phyloP scores from a whole-genome alignment of 768 basidiomycete species.

The Polyporus arcularius region DNA sequence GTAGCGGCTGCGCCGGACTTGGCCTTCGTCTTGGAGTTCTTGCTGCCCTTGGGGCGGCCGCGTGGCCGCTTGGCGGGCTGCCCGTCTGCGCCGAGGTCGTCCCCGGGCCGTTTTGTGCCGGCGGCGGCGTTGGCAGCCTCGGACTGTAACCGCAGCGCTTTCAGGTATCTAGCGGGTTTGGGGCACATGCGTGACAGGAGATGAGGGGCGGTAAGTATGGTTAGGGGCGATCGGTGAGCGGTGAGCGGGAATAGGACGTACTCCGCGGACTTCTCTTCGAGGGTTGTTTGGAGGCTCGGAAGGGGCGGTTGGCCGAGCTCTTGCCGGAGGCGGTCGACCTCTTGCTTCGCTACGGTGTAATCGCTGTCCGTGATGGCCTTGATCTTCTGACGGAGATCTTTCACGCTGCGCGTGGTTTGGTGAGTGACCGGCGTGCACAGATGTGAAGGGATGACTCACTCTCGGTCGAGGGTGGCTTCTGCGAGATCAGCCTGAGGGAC shows the following conservation, averaged over 20 bases:
- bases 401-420: conserved; percentile 45
- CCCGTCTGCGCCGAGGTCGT: conserved; percentile 26
- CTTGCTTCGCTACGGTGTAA: conserved; percentile 70
- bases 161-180: conserved; percentile 28
- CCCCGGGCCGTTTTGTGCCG: conserved; percentile 26
- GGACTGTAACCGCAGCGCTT: conserved; percentile 32
- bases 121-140: conserved; percentile 19
- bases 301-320: conserved; percentile 78
- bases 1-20: conserved; percentile 17
- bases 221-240: background rate
- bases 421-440: background rate
- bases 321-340: conserved; percentile 73
- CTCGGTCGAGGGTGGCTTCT: conserved; percentile 65
- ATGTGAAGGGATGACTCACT: conserved; percentile 44
- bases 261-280: conserved; percentile 68
- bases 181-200: background rate
- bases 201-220: background rate
- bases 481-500: conserved; percentile 60
- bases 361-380: conserved; percentile 70
- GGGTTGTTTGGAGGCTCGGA: conserved; percentile 67
- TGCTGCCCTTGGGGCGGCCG: conserved; percentile 38
- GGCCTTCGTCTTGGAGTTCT: conserved; percentile 30
- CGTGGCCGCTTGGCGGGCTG: conserved; percentile 34
- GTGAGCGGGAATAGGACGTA: conserved; percentile 34
- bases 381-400: conserved; percentile 69